Conservation (phyloP, 2,329 filamentous ascomycete species). For the Fusarium incarnatum region DNA sequence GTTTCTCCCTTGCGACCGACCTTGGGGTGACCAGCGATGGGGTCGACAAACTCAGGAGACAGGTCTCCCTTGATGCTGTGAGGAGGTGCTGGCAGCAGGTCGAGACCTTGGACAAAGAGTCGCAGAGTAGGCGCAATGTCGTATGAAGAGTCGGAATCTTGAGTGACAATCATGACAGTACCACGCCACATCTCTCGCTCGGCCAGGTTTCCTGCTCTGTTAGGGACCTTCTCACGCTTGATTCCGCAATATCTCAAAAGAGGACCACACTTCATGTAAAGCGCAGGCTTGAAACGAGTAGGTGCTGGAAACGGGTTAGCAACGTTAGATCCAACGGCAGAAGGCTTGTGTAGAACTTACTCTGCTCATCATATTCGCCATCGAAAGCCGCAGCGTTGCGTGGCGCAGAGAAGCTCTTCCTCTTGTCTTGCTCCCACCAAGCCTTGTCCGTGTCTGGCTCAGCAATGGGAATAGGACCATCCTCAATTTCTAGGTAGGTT, state of each 20-base stretch:
- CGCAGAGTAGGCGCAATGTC: conserved; percentile 81
- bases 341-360: conserved; percentile 51
- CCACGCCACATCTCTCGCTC: conserved; percentile 91
- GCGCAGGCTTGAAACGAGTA: conserved; percentile 82
- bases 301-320: conserved; percentile 56
- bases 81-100: conserved; percentile 82
- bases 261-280: conserved; percentile 92
- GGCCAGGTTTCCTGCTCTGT: conserved; percentile 41
- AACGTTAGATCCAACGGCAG: neutral
- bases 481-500: conserved; percentile 69
- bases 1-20: conserved; percentile 86
- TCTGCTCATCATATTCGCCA: conserved; percentile 74
- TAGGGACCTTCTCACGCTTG: conserved; percentile 67
- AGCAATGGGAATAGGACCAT: conserved; percentile 51
- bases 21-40: conserved; percentile 88
- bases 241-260: conserved; percentile 91
- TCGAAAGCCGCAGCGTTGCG: conserved; percentile 73
- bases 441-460: conserved; percentile 65
- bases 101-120: conserved; percentile 87
- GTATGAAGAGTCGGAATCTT: conserved; percentile 85
- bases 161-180: conserved; percentile 94
- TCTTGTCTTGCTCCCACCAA: conserved; percentile 80
- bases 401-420: conserved; percentile 59
- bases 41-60: conserved; percentile 86
- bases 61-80: conserved; percentile 73